These are phyloP conservation scores for Infundibulicybe gibba DNA, from an alignment of 768 basidiomycete genomes.

Conservation along the genomic window DNA sequence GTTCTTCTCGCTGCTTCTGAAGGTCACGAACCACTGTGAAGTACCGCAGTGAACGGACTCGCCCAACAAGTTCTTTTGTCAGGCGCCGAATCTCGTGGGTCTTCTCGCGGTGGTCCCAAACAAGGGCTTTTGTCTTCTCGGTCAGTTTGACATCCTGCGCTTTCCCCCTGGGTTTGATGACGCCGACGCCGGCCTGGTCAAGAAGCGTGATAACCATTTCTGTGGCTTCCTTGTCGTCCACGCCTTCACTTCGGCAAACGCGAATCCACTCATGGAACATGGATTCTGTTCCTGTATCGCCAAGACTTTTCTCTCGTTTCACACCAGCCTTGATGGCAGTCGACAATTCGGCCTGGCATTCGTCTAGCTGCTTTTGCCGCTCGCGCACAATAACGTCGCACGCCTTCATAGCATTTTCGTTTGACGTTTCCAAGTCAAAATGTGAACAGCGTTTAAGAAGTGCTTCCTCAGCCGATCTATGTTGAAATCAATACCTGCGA, in stretches of 20 bases:
- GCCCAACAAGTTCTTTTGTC: constrained; percentile 85
- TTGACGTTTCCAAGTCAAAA: constrained; percentile 77
- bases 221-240: constrained; percentile 77
- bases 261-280: constrained; percentile 80
- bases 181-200: constrained; percentile 52
- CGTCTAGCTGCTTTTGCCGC: constrained; percentile 73
- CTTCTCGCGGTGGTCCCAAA: constrained; percentile 84
- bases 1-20: constrained; percentile 67
- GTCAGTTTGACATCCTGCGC: constrained; percentile 54
- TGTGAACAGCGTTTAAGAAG: constrained; percentile 94
- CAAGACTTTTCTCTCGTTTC: constrained; percentile 65
- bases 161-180: constrained; percentile 43
- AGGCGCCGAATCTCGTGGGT: constrained; percentile 83
- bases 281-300: constrained; percentile 61
- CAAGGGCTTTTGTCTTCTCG: constrained; percentile 54
- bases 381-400: constrained; percentile 90
- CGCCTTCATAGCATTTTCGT: constrained; percentile 81
- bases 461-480: constrained; percentile 85
- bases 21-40: constrained; percentile 89
- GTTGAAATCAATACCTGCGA: constrained; percentile 3
- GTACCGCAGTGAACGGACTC: constrained; percentile 87
- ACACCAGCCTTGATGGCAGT: constrained; percentile 63
- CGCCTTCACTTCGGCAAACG: constrained; percentile 63
- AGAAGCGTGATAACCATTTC: constrained; percentile 55
- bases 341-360: constrained; percentile 73